phyloP scores from a whole-genome alignment of 2,329 filamentous ascomycete species.

The Albifimbria verrucaria region DNA sequence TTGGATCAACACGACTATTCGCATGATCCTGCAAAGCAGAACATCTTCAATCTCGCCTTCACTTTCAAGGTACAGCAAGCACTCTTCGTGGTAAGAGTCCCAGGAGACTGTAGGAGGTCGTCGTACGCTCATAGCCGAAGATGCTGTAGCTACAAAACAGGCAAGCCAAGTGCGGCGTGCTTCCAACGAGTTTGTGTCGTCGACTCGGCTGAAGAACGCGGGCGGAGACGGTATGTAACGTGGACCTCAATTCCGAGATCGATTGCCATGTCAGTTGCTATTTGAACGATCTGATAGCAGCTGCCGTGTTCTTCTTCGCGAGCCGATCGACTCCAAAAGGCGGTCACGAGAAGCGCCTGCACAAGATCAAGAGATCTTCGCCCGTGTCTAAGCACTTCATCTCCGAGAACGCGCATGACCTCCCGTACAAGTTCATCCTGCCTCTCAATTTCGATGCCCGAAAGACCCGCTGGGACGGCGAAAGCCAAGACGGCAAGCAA shows the following conservation, averaged over 20 bases:
- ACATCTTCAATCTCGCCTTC: neutral
- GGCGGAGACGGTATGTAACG: neutral
- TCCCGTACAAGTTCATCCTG: constrained; percentile 3
- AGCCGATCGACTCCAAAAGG: constrained; percentile 1
- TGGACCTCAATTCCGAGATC: constrained; percentile 1
- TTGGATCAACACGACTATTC: neutral
- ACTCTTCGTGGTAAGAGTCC: constrained; percentile 1
- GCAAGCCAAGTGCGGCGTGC: constrained; percentile 4
- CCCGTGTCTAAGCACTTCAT: neutral
- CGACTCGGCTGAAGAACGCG: neutral
- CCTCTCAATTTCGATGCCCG: neutral
- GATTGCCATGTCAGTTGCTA: constrained; percentile 2
- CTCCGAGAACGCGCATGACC: neutral
- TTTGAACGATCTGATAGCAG: neutral
- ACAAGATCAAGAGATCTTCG: constrained; percentile 1
- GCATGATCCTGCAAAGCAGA: neutral
- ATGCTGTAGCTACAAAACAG: constrained; percentile 1
- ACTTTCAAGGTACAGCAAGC: neutral
- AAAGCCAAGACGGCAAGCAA: neutral
- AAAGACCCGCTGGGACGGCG: neutral
- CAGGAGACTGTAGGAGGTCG: neutral
- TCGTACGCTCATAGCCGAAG: neutral
- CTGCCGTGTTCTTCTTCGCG: neutral
- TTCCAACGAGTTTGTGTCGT: neutral
- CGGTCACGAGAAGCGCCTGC: constrained; percentile 2